Evolutionary conservation across 768 basidiomycete genomes (phyloP), one percentile per base, ranked within the genome.

Genomic region (Amanita polypyramis): DNA sequence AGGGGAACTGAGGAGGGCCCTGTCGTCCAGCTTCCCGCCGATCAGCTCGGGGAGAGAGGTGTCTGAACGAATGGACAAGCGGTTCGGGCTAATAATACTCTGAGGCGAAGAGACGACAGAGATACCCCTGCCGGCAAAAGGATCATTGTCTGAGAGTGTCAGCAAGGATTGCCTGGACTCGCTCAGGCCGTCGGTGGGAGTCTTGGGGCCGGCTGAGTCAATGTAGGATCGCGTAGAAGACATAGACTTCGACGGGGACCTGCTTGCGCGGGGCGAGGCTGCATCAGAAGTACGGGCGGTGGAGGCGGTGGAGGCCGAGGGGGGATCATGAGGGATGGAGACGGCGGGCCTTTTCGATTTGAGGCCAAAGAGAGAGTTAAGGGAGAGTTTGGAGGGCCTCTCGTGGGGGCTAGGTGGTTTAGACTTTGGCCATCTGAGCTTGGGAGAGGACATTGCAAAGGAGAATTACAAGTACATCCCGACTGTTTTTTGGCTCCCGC

Each of bases 121-220:
- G 15, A 75, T 66, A 36, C 68, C 67, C 37, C 69, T 68, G 15
- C 74, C 69, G 21, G 77, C 78, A 55, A 84, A 83, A 4, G 82
- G 82, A 64, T 84, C 81, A 5, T 66, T 50, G 55, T 84, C 82
- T 8, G 79, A 76, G 19, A 80, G 67, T 3, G 80, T 80, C 45
- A 83, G 58, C 47, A 84, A 62, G 2, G 82, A 82, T 34, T 73
- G 70, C 35, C 73, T 67, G 33, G 54, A 36, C 47, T 43, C 65
- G 58, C 45, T 58, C 58, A 20, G 70, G 45, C 63, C 65, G 55
- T 82, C 80, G 14, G 67, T 62, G 4, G 81, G 80, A 3, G 79
- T 80, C 35, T 62, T 61, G 6, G 78, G 77, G 50, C 73, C 75
- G 27, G 69, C 60, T 19, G 78, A 74, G 56, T 80, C 77, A 36